A percentile compares a stretch with the other conserved stretches of the same genome.
phyloP scores from a whole-genome alignment of 1,139 yeast genomes.

The Kazachstania sp. region DNA sequence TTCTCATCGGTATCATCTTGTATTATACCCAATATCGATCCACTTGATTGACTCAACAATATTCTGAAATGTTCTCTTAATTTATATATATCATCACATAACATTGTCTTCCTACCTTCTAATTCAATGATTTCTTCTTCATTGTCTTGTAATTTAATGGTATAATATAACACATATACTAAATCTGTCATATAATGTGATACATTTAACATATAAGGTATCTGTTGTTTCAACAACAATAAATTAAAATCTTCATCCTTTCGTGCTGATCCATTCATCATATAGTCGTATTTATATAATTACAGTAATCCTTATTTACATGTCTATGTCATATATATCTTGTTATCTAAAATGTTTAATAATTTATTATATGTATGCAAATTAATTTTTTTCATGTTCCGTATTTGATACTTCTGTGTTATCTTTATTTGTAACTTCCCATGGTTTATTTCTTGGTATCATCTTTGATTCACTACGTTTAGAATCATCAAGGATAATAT shows the following conservation, averaged over 20 bases:
- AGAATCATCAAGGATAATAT: slow-evolving; percentile 15
- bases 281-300: not conserved
- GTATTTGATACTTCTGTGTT: too few relatives aligned
- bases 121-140: not conserved
- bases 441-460: slow-evolving; percentile 24
- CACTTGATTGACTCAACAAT: slow-evolving; percentile 5
- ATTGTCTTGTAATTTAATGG: slow-evolving; percentile 2
- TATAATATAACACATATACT: slow-evolving; percentile 15
- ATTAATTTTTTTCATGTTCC: too few relatives aligned
- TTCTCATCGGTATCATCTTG: not conserved
- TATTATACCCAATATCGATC: not conserved
- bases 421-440: slow-evolving; percentile 12
- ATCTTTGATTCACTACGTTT: slow-evolving; percentile 14
- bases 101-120: not conserved
- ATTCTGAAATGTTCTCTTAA: slow-evolving; percentile 8
- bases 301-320: not conserved
- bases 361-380: too few relatives aligned
- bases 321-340: too few relatives aligned
- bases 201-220: slow-evolving; percentile 16
- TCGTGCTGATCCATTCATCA: not conserved
- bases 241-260: slow-evolving; percentile 6
- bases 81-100: slow-evolving; percentile 5
- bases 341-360: too few relatives aligned
- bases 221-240: slow-evolving; percentile 13
- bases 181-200: slow-evolving; percentile 21